A percentile compares a stretch with the other conserved stretches of the same genome.
Conservation (phyloP, 768 basidiomycete genomes). For the Boletus vinaceobasis region DNA sequence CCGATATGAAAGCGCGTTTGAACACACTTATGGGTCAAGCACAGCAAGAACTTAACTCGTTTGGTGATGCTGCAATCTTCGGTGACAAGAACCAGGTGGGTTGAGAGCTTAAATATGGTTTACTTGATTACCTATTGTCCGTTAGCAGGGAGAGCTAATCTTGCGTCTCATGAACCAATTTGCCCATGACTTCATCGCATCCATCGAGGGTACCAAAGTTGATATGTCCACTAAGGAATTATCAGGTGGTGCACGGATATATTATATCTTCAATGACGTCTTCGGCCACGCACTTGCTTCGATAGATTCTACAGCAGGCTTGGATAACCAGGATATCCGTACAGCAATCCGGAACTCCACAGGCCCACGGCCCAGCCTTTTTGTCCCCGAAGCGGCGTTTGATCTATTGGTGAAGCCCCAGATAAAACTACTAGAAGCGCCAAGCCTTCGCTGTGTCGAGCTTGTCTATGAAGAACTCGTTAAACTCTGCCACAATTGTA, state of each 20-base stretch:
- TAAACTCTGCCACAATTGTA: constrained; percentile 99
- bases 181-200: constrained; percentile 93
- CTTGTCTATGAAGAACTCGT: constrained; percentile 98
- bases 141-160: constrained; percentile 80
- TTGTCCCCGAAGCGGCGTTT: constrained; percentile 96
- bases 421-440: constrained; percentile 92
- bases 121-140: constrained; percentile 14
- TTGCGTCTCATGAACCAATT: constrained; percentile 98
- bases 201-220: constrained; percentile 94
- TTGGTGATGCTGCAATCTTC: constrained; percentile 88
- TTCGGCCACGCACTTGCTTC: constrained; percentile 89
- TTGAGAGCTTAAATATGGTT: not conserved
- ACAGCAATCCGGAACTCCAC: constrained; percentile 99
- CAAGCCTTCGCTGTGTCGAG: constrained; percentile 93
- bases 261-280: constrained; percentile 99
- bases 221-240: constrained; percentile 98
- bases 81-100: constrained; percentile 83
- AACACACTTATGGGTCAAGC: constrained; percentile 99
- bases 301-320: constrained; percentile 86
- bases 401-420: constrained; percentile 97
- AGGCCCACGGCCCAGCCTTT: constrained; percentile 91
- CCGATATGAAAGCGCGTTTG: constrained; percentile 97
- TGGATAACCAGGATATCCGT: constrained; percentile 92
- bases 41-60: constrained; percentile 95
- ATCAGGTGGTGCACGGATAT: constrained; percentile 95